Evolutionary conservation across 176 grass and related monocot species (phyloP).

Genomic region (Musa acuminata): DNA sequence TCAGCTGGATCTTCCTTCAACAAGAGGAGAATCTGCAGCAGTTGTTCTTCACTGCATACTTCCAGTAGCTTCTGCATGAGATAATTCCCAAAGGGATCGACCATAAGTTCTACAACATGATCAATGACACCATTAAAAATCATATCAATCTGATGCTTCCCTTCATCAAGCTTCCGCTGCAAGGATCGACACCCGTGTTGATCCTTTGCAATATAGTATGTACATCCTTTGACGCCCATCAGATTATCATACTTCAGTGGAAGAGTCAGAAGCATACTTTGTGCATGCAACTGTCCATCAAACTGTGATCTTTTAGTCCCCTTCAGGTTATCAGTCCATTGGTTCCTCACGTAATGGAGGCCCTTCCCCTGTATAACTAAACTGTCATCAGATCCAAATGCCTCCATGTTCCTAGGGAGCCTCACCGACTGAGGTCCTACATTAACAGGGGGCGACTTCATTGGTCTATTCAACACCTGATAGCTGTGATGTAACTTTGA

Average conservation of each 20-base stretch:
- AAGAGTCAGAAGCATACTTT: slow-evolving; percentile 5
- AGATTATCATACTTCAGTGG: slow-evolving; percentile 40
- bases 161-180: slow-evolving; percentile 61
- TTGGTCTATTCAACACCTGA: not conserved
- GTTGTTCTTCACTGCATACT: slow-evolving; percentile 52
- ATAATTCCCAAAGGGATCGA: slow-evolving; percentile 78
- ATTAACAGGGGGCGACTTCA: not conserved
- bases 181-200: slow-evolving; percentile 76
- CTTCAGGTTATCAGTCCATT: not conserved
- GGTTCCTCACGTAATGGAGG: not conserved
- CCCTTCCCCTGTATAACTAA: slow-evolving; percentile 6
- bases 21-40: slow-evolving; percentile 37
- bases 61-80: slow-evolving; percentile 83
- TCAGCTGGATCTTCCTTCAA: slow-evolving; percentile 34
- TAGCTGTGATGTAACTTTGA: not conserved
- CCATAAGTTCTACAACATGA: slow-evolving; percentile 62
- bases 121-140: slow-evolving; percentile 51
- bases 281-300: not conserved
- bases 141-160: slow-evolving; percentile 43
- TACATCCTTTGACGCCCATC: slow-evolving; percentile 36
- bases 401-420: not conserved
- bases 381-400: not conserved
- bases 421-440: not conserved
- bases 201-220: slow-evolving; percentile 58
- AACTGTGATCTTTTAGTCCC: not conserved